Evolutionary conservation across 192 early-diverging fungal genomes (phyloP), one percentile per base, ranked within the genome.

Genomic region (Backusella westeae): DNA sequence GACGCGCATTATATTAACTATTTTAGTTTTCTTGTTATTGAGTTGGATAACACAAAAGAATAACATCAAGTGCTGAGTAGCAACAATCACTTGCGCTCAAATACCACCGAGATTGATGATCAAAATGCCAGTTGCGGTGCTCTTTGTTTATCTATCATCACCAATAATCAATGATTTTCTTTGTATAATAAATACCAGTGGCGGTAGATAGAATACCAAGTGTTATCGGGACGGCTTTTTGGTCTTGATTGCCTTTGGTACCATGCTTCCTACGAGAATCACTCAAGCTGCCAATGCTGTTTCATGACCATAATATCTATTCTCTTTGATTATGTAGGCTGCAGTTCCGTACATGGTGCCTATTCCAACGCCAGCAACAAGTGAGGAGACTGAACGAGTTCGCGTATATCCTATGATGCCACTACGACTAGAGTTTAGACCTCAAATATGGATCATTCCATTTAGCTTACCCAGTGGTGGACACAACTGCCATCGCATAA

Each of bases 221-320:
- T n/a, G 74, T 67, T 8, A 81, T 36, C 6, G 79, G 77, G 23
- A 83, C 23, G 82, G 77, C 32, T 76, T 83, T 34, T 26, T 23
- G 14, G 41, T 71, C 17, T 75, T 77, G 7, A 83, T 34, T 17
- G 77, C 71, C 42, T 80, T 66, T 36, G 82, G 82, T 74, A 75
- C 63, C 77, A 81, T 84, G 32, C 59, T 21, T 17, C 74, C 65
- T 5, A 77, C 74, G 17, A 84, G 53, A 26, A 84, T 15, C 34
- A 71, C 69, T 0, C 80, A 84, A n/a, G 82, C 80, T 42, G 77
- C 49, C n/a, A 74, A 15, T 23, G 82, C 79, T 17, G 79, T 75
- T 75, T 83, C 82, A 53, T 81, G 68, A 19, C 82, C 82, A 75
- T 83, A 83, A 14, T 75, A 34, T 49, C 69, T 76, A 39, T 83